Evolutionary conservation across 2,329 filamentous ascomycete species (phyloP).

Genomic region (Pseudogymnoascus sp.): DNA sequence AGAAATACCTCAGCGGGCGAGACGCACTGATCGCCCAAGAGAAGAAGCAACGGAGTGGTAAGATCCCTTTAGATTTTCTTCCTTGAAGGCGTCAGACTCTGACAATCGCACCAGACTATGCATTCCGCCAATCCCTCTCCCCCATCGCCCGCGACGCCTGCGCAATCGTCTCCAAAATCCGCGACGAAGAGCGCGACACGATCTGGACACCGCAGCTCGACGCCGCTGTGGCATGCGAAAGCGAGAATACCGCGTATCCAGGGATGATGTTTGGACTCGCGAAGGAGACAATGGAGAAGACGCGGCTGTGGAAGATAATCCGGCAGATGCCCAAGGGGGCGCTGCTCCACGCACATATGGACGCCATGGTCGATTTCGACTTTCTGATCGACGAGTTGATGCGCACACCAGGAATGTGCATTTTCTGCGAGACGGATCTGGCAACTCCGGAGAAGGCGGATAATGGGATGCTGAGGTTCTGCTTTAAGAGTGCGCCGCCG

Average conservation of each 20-base stretch:
- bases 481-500: slow-evolving; percentile 43
- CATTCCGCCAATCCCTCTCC: slow-evolving; percentile 68
- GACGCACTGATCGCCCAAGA: slow-evolving; percentile 73
- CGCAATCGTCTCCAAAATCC: slow-evolving; percentile 71
- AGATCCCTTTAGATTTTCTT: slow-evolving; percentile 16
- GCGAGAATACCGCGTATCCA: slow-evolving; percentile 63
- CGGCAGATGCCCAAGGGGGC: slow-evolving; percentile 82
- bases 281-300: slow-evolving; percentile 78
- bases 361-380: slow-evolving; percentile 84
- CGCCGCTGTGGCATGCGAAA: slow-evolving; percentile 56
- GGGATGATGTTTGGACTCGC: slow-evolving; percentile 92
- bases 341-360: slow-evolving; percentile 78
- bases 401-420: slow-evolving; percentile 64
- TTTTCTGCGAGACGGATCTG: slow-evolving; percentile 53
- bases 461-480: slow-evolving; percentile 53
- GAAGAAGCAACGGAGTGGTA: slow-evolving; percentile 73
- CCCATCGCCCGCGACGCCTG: slow-evolving; percentile 72
- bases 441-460: slow-evolving; percentile 45
- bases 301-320: slow-evolving; percentile 78
- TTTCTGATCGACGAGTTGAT: slow-evolving; percentile 70
- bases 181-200: slow-evolving; percentile 65
- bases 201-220: slow-evolving; percentile 72
- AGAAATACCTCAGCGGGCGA: slow-evolving; percentile 72
- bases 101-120: slow-evolving; percentile 44
- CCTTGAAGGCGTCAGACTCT: slow-evolving; percentile 21